Percentiles rank a stretch among this genome's conserved stretches.
Evolutionary conservation across 495 filamentous ascomycete genomes (phyloP).

Genomic region (Mytilinidion resinicola): DNA sequence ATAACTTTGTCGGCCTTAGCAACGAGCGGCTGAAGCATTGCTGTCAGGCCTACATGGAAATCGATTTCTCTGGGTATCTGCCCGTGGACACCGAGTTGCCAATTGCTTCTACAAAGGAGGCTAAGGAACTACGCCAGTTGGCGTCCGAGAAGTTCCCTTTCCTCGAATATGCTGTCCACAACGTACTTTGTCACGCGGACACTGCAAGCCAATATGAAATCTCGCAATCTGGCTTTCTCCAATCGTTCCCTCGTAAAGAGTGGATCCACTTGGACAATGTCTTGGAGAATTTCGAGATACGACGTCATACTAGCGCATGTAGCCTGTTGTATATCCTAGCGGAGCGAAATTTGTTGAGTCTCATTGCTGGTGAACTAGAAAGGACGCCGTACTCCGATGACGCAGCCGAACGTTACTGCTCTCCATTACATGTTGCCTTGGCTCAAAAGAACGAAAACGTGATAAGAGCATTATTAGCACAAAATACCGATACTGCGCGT

Average conservation of each 20-base stretch:
- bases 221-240: slow-evolving; percentile 5
- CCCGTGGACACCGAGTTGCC: background rate
- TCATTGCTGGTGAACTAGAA: background rate
- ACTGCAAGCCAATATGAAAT: slow-evolving; percentile 9
- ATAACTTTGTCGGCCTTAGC: slow-evolving; percentile 8
- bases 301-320: slow-evolving; percentile 1
- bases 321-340: slow-evolving; percentile 16
- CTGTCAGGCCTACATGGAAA: slow-evolving; percentile 12
- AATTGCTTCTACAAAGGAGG: slow-evolving; percentile 1
- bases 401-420: slow-evolving; percentile 4
- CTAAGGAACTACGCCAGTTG: slow-evolving; percentile 3
- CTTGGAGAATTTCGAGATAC: slow-evolving; percentile 10
- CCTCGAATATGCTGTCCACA: slow-evolving; percentile 16
- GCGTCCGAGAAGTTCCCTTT: slow-evolving; percentile 14
- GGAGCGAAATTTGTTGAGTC: slow-evolving; percentile 11
- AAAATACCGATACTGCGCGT: background rate
- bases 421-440: slow-evolving; percentile 7
- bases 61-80: slow-evolving; percentile 2
- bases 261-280: slow-evolving; percentile 15
- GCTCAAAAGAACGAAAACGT: slow-evolving; percentile 2
- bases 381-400: background rate
- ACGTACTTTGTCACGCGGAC: slow-evolving; percentile 20
- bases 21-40: slow-evolving; percentile 19
- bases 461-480: background rate
- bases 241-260: background rate